Base-by-base conservation (phyloP, 805 yeast species). In the Pichia paraexigua region DNA sequence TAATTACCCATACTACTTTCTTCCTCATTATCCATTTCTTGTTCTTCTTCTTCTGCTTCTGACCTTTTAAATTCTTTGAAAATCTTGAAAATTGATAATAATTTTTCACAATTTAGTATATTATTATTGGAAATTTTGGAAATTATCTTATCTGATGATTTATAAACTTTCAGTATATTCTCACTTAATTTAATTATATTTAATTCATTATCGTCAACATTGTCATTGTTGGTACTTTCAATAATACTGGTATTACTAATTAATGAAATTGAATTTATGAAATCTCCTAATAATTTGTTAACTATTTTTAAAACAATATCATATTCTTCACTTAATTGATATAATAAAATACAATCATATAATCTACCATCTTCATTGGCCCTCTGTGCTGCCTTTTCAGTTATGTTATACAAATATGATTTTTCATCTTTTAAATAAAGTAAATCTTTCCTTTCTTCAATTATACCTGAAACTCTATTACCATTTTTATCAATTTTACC, bases 301-400 rank as follows among this genome's bases (percentile, higher is more conserved):
- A 90, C 79, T 53, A 89, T 76, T 1, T 77, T 67, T 10, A 92
- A 77, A 15, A 89, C 97, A 30, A 85, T 82, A 62, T 86, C 85
- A 65, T 85, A 85, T 58, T 91, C 96, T 67, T 87, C 95, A 46
- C 95, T 81, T 57, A 92, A 76, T 68, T 91, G 96, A 64, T 87
- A 92, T 50, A 94, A 75, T 52, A 87, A 72, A 54, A 94, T 77
- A 20, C 97, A 87, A 63, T 94, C 98, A 55, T 84, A 80, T 15
- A 81, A 75, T 62, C 96, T 77, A 9, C 97, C 97, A 61, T 91
- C 98, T 58, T 88, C 94, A 60, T 87, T 94, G 17, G 97, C 95
- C 58, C 80, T 81, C 43, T 75, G 75, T 3, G 97, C 97, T 28
- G 96, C 90, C 53, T 80, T 82, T 63, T 86, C 95, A 4, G 94